Evolutionary conservation across 352 stramenopile species (phyloP), one percentile per base, ranked within the genome.

Genomic region (Stephanocyclus meneghinianus): DNA sequence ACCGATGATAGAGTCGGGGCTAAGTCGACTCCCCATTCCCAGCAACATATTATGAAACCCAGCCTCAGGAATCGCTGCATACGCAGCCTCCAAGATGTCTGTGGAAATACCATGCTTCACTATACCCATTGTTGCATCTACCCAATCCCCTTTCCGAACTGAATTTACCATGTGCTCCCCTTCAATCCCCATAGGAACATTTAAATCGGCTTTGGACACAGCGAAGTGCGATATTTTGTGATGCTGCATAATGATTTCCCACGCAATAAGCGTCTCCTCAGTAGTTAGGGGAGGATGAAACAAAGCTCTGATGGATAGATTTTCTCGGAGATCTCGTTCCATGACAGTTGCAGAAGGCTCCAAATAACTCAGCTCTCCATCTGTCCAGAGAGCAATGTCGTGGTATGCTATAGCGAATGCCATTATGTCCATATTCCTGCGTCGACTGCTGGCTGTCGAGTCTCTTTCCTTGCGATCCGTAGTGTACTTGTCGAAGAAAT

Each of bases 131-230:
- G 69, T 83, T 4, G 70, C 64, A 80, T 86, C 79, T 7, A 55
- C 67, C 79, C 79, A 86, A 70, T 80, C 67, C 9, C 68, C 79
- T 51, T 78, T 86, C 10, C 79, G 79, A 35, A 86, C 69, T 35
- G 79, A 69, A 78, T 86, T 86, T 18, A 86, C 47, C 30, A 81
- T 40, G 42, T 53, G 13, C 45, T 40, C 77, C 74, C 75, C 60
- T 29, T 59, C 18, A 7, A 50, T 18, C 30, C 18, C 44, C 35
- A 40, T 40, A 8, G 35, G 35, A 53, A 53, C 5, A 4, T 21
- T 16, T 16, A 2, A 16, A 53, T 53, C 45, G 21, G 45, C 37
- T 37, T 71, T 13, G 26, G 26, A 45, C 6, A 26, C 50, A 57
- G 21, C 55, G 7, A 57, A 86, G 32, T 61, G 29, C 11, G 79